Evolutionary conservation across 2,329 filamentous ascomycete species (phyloP), one percentile per base, ranked within the genome.

Genomic region (Cladosporium sp.): DNA sequence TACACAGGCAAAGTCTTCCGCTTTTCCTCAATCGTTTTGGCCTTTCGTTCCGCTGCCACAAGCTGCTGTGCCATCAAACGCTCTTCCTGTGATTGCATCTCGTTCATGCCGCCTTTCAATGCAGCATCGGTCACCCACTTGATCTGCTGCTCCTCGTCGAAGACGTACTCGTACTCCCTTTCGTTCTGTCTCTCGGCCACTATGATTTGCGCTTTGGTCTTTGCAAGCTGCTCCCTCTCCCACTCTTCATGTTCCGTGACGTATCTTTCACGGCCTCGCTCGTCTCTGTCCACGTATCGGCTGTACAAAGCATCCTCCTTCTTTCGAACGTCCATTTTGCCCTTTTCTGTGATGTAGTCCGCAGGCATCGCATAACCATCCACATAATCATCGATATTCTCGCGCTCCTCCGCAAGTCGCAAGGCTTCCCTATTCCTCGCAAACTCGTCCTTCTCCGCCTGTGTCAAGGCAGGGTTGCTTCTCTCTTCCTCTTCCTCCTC

Each of bases 171-270:
- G 65, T 97, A 99, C 52, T 95, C 85, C 11, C 84, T 84, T 57
- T 90, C 84, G 47, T 91, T 84, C 12, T 87, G 83, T 30, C 85
- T 79, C 64, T 95, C 89, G 0, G 83, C 73, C 47, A 83, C 82
- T 58, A 82, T 79, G 53, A 95, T 89, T 66, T 96, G 90, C 1
- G 89, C 84, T 66, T 92, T 93, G 5, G 89, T 91, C 68, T 95
- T 95, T 51, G 84, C 79, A 1, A 86, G 80, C 70, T 97, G 92
- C 65, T 97, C 92, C 52, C 83, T 76, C 67, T 99, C 93, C 92
- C 92, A 99, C 64, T 96, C 88, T 55, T 99, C 91, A 56, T 96
- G 88, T 67, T 99, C 93, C 0, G 90, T 96, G 52, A 96, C 82
- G 60, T 89, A 95, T 61, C 85, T 86, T 66, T 96, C 92, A 57